Conservation (phyloP, 2,329 filamentous ascomycete genomes). For the Phialemonium atrogriseum region DNA sequence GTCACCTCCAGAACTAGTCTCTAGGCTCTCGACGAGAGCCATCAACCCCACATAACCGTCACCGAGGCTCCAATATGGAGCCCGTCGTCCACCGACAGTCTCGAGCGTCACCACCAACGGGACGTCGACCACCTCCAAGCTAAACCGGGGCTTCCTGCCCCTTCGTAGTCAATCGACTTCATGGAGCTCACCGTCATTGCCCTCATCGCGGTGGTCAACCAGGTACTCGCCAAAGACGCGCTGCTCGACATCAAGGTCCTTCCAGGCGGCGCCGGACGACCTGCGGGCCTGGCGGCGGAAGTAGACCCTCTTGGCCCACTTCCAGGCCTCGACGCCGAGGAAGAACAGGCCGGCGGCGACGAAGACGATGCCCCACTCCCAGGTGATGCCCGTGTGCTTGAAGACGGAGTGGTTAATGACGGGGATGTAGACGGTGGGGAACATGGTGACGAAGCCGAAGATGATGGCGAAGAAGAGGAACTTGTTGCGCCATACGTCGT, state of each 20-base stretch:
- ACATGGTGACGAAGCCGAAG: slow-evolving; percentile 50
- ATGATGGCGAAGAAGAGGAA: slow-evolving; percentile 59
- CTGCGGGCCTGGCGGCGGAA: slow-evolving; percentile 19
- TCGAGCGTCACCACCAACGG: too few species aligned
- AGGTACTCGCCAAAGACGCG: slow-evolving; percentile 30
- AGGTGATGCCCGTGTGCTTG: slow-evolving; percentile 58
- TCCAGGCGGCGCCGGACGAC: slow-evolving; percentile 16
- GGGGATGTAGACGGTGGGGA: slow-evolving; percentile 60
- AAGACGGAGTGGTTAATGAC: slow-evolving; percentile 58
- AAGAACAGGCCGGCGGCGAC: slow-evolving; percentile 53
- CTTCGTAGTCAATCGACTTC: slow-evolving; percentile 16
- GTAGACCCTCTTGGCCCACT: slow-evolving; percentile 46
- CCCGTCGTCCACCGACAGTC: too few species aligned
- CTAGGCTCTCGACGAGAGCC: too few species aligned
- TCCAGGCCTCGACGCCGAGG: slow-evolving; percentile 58
- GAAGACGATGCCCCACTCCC: slow-evolving; percentile 66
- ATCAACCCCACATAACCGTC: too few species aligned
- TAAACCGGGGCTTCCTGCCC: slow-evolving; percentile 12
- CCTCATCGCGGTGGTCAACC: slow-evolving; percentile 4
- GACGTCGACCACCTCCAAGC: too few species aligned
- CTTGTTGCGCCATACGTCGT: slow-evolving; percentile 59
- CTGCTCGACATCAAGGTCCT: slow-evolving; percentile 30
- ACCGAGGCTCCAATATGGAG: too few species aligned
- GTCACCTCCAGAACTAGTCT: too few species aligned
- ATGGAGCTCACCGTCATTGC: slow-evolving; percentile 2